Conservation (phyloP, 2,329 filamentous ascomycete species). For the Microsporum ferrugineum region DNA sequence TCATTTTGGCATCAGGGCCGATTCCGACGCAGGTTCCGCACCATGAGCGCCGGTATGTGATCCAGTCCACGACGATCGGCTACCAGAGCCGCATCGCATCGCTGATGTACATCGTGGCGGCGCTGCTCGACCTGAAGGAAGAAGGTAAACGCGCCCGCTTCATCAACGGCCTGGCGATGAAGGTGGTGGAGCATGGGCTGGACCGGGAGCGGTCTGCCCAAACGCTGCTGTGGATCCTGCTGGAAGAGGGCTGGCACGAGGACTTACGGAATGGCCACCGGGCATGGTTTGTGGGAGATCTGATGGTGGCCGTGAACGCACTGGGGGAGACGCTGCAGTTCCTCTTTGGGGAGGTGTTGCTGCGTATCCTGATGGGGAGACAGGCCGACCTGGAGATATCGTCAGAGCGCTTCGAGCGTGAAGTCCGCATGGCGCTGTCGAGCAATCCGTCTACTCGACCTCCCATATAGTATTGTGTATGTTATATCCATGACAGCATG, state of each 20-base stretch:
- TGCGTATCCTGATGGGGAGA: conserved; percentile 27
- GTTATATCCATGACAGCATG: background rate
- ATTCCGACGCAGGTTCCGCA: conserved; percentile 28
- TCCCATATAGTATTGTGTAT: too few species aligned
- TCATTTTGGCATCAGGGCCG: conserved; percentile 32
- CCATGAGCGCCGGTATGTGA: conserved; percentile 28
- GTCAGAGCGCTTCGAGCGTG: conserved; percentile 25
- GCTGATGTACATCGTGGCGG: conserved; percentile 30
- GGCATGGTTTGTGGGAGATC: conserved; percentile 28
- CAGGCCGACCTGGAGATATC: conserved; percentile 21
- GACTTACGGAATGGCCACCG: conserved; percentile 29
- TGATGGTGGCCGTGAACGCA: conserved; percentile 26
- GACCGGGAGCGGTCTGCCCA: conserved; percentile 29
- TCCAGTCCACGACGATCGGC: conserved; percentile 24
- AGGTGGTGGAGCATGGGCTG: conserved; percentile 23
- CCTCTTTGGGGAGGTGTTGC: conserved; percentile 30
- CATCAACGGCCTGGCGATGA: conserved; percentile 19
- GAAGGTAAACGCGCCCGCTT: conserved; percentile 26
- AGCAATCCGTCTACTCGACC: too few species aligned
- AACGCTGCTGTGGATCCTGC: conserved; percentile 30
- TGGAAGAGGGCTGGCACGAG: conserved; percentile 27
- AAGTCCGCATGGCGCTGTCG: conserved; percentile 14
- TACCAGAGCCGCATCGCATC: conserved; percentile 28
- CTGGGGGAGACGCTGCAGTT: conserved; percentile 29
- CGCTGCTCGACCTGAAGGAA: conserved; percentile 27